Evolutionary conservation across 2,329 filamentous ascomycete genomes (phyloP), one percentile per base, ranked within the genome.

Genomic region (Pseudonectria foliicola): DNA sequence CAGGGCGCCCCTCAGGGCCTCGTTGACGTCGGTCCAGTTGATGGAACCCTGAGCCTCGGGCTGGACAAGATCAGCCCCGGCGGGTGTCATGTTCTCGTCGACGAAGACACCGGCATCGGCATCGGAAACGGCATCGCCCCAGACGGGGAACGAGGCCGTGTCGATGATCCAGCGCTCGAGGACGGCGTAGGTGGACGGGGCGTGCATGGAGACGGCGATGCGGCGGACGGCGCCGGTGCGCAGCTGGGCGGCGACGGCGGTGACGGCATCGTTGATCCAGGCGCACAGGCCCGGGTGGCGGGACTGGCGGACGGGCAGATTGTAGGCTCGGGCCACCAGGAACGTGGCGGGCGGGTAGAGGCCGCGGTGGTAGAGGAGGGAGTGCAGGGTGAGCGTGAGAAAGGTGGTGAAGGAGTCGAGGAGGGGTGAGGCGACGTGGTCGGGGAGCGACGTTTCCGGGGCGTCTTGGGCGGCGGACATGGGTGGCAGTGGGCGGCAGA

Each of bases 211-310:
- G 27, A 77, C 52, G 23, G 63, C 70, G 29, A 76, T 57, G 34
- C 67, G 63, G 15, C 64, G 56, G 11, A 68, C 70, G 30, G 59
- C 40, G 16, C 70, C 72, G 8, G 68, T 72, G 31, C 83, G 70
- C 25, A 95, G 70, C 62, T 93, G 82, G 4, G 67, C 68, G 40
- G 76, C 70, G 14, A 88, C 75, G 25, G 86, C 82, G 43, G 78
- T 67, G 27, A 92, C 75, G 46, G 88, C 86, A 57, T 92, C 84
- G 54, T 72, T 76, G 60, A 95, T 79, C 84, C 89, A 95, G 51
- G 77, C 67, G 69, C 86, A 93, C 45, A 95, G 83, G 49, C 77
- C 76, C 0, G 89, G 86, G 60, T 95, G 88, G 38, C 88, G 82
- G 40, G 79, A 90, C 57, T 95, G 88, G 50, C 84, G 82, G 29